A percentile compares a stretch with the other conserved stretches of the same genome.
phyloP scores from a whole-genome alignment of 1,284 basidiomycete species.

The Irpex sp. region DNA sequence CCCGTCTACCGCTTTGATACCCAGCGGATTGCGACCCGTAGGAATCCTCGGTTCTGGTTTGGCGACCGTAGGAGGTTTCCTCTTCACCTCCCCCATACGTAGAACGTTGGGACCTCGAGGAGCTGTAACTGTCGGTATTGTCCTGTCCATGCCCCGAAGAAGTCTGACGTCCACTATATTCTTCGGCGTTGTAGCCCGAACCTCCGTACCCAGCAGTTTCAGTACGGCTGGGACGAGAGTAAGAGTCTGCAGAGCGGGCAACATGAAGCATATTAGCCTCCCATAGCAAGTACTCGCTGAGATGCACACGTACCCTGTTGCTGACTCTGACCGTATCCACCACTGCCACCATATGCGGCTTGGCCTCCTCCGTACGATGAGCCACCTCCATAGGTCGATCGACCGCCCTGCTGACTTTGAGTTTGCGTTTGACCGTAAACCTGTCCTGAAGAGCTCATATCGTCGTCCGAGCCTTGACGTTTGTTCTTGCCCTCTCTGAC shows the following conservation, averaged over 20 bases:
- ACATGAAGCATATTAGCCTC: neutral
- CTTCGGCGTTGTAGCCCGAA: neutral
- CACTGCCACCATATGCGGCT: neutral
- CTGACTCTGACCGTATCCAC: neutral
- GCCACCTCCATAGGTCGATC: constrained; percentile 4
- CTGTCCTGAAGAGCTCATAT: constrained; percentile 21
- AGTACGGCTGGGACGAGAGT: neutral
- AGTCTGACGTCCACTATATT: neutral
- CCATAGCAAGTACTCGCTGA: neutral
- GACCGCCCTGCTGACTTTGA: constrained; percentile 5
- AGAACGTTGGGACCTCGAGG: neutral
- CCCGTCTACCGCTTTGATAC: neutral
- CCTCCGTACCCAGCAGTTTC: neutral
- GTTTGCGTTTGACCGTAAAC: constrained; percentile 17
- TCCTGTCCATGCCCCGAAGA: neutral
- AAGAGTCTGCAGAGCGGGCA: neutral
- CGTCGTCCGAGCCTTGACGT: constrained; percentile 32
- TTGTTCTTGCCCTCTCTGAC: constrained; percentile 36
- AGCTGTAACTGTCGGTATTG: neutral
- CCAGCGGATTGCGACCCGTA: neutral
- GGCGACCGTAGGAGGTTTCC: constrained; percentile 4
- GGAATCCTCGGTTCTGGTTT: neutral
- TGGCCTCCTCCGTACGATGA: neutral
- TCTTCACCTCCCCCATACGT: neutral
- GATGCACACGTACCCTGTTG: neutral